Evolutionary conservation across 345 rosid species (phyloP).

Genomic region (Acer negundo): DNA sequence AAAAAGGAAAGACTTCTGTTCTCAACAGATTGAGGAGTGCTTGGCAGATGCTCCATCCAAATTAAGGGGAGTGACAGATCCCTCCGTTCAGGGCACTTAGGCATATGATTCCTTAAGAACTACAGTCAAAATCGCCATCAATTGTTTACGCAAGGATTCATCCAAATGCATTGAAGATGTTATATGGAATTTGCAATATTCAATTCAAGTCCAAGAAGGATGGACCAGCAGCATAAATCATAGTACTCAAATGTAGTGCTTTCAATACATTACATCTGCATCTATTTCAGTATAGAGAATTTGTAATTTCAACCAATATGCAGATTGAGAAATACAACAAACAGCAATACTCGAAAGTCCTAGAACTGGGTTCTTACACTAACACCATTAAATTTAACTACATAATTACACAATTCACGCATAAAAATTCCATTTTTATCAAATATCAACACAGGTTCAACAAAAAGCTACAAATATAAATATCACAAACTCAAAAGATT

Average conservation of each 20-base stretch:
- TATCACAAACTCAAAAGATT: not conserved
- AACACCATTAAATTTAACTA: too few species aligned
- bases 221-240: constrained; percentile 83
- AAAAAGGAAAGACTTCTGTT: not conserved
- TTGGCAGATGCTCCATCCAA: constrained; percentile 61
- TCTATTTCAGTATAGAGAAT: too few species aligned
- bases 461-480: too few species aligned
- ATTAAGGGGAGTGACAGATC: constrained; percentile 50
- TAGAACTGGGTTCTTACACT: not conserved
- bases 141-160: constrained; percentile 63
- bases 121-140: constrained; percentile 63
- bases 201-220: constrained; percentile 88
- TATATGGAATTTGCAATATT: constrained; percentile 90
- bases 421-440: not conserved
- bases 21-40: constrained; percentile 63
- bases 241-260: constrained; percentile 33
- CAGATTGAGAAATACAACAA: too few species aligned
- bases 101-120: constrained; percentile 84
- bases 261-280: not conserved
- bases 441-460: not conserved
- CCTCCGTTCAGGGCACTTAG: constrained; percentile 59
- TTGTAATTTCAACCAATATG: not conserved
- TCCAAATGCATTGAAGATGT: constrained; percentile 76
- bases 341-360: not conserved
- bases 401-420: too few species aligned